Conservation (phyloP, 108 stramenopile species). For the Skeletonema grethae region DNA sequence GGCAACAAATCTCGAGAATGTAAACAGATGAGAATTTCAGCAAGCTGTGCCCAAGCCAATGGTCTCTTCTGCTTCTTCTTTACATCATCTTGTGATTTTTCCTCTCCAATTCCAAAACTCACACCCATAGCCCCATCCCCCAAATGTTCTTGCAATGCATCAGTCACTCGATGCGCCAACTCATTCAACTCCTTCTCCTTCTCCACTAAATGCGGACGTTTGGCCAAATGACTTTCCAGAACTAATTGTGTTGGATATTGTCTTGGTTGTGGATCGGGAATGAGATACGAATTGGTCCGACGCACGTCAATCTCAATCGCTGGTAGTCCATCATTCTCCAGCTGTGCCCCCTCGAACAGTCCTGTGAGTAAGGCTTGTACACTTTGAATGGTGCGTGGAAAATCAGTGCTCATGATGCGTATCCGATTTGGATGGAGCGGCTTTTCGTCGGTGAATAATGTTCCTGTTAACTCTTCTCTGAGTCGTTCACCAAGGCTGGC, state of each 20-base stretch:
- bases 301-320: constrained; percentile 69
- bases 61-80: constrained; percentile 30
- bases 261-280: constrained; percentile 87
- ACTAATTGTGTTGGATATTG: constrained; percentile 56
- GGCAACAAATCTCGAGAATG: constrained; percentile 62
- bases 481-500: constrained; percentile 65
- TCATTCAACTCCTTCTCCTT: constrained; percentile 55
- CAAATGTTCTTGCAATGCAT: constrained; percentile 51
- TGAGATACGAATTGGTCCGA: constrained; percentile 61
- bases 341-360: constrained; percentile 54
- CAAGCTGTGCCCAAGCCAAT: constrained; percentile 70
- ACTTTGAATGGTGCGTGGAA: constrained; percentile 80
- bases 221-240: constrained; percentile 60
- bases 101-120: constrained; percentile 76
- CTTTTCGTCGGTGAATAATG: constrained; percentile 28
- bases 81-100: constrained; percentile 21
- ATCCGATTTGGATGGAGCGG: constrained; percentile 56
- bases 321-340: no score
- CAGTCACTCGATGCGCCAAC: constrained; percentile 57
- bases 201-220: constrained; percentile 57
- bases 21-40: constrained; percentile 79
- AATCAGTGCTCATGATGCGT: constrained; percentile 68
- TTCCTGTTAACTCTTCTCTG: constrained; percentile 53
- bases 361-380: constrained; percentile 79
- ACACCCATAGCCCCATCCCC: constrained; percentile 58